phyloP scores from a whole-genome alignment of 805 yeast species.

The Scheffersomyces stipitis region DNA sequence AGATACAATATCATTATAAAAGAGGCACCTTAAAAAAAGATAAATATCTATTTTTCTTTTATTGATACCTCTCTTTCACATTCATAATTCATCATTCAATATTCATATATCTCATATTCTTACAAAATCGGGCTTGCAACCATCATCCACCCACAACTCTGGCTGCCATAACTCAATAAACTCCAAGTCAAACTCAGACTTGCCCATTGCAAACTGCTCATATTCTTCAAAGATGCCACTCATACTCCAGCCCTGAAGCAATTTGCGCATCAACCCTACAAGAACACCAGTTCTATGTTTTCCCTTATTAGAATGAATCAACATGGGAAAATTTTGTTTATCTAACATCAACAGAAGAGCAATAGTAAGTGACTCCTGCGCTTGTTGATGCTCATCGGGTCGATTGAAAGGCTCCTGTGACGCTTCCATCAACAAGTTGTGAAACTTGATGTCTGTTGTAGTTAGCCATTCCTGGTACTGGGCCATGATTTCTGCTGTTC shows the following conservation, averaged over 20 bases:
- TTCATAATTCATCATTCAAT: no score
- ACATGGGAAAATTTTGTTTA: conserved; percentile 76
- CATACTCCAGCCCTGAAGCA: conserved; percentile 89
- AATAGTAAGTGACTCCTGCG: conserved; percentile 48
- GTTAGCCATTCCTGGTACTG: conserved; percentile 72
- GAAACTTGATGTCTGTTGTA: conserved; percentile 50
- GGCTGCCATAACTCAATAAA: conserved; percentile 84
- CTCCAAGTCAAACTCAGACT: conserved; percentile 88
- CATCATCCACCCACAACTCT: conserved; percentile 46
- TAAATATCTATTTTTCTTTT: no score
- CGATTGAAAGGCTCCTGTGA: conserved; percentile 77
- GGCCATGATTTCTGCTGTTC: conserved; percentile 48
- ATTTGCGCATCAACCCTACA: conserved; percentile 85
- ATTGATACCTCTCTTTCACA: no score
- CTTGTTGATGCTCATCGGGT: conserved; percentile 40
- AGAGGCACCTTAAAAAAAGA: no score
- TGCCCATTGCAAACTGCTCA: conserved; percentile 88
- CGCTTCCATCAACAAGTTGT: conserved; percentile 63
- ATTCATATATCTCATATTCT: conserved; percentile 31
- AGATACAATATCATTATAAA: no score
- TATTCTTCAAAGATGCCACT: conserved; percentile 94
- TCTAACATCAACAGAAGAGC: conserved; percentile 60
- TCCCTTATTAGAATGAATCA: conserved; percentile 95
- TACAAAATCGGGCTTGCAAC: conserved; percentile 65
- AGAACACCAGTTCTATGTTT: conserved; percentile 93